Percentiles rank a stretch among this genome's conserved stretches.
These are phyloP conservation scores for Fusarium kyushuense DNA, from an alignment of 2,329 filamentous ascomycete species.

Conservation along the genomic window DNA sequence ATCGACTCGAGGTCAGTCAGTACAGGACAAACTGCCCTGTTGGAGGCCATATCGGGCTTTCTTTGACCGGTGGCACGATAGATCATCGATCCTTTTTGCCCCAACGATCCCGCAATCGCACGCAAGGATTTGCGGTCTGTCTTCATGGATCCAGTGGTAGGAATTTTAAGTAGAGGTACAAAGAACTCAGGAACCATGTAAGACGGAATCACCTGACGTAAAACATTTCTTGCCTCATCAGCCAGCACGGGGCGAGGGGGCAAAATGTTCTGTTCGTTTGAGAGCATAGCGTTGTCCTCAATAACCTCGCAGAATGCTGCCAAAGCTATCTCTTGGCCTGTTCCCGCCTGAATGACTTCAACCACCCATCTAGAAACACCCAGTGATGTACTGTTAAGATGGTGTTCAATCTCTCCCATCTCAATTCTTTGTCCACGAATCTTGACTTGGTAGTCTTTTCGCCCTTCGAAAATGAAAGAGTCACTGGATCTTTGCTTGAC, in stretches of 20 bases:
- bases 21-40: too few relatives aligned
- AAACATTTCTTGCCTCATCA: neutral
- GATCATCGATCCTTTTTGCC: neutral
- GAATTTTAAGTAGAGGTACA: neutral
- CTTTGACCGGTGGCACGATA: neutral
- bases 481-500: neutral
- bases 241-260: neutral
- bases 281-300: neutral
- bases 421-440: conserved; percentile 43
- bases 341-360: neutral
- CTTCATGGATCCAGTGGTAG: neutral
- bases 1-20: neutral
- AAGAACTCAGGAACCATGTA: conserved; percentile 1
- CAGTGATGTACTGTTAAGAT: neutral
- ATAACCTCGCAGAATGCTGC: neutral
- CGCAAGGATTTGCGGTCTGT: conserved; percentile 1
- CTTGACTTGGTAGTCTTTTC: conserved; percentile 44
- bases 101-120: neutral
- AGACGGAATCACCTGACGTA: neutral
- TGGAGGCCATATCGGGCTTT: too few relatives aligned
- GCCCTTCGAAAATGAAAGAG: conserved; percentile 24
- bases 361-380: neutral
- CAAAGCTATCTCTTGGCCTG: neutral
- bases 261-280: neutral
- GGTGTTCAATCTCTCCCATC: conserved; percentile 40